Evolutionary conservation across 73 alveolate genomes (phyloP).

Genomic region (Paramecium bursaria): DNA sequence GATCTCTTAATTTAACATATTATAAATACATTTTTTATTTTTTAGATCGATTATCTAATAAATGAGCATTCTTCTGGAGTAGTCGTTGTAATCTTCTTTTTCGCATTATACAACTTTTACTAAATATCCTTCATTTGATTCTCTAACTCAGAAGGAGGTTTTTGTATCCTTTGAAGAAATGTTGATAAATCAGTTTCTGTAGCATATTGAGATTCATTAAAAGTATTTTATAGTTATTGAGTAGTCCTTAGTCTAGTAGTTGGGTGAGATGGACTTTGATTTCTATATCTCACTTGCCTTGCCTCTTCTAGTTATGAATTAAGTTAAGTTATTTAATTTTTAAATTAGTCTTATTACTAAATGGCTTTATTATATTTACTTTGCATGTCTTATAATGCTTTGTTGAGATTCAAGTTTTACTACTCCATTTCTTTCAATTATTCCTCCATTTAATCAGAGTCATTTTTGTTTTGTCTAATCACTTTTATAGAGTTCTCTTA

Average conservation of each 20-base stretch:
- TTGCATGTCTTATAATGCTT: neutral
- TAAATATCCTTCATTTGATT: conserved; percentile 16
- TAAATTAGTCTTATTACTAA: neutral
- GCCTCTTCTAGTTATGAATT: conserved; percentile 45
- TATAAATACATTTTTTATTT: conserved; percentile 17
- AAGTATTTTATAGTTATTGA: conserved; percentile 2
- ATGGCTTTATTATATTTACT: neutral
- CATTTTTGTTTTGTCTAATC: no score
- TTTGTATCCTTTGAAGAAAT: neutral
- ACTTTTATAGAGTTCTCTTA: no score
- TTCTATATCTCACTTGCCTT: conserved; percentile 11
- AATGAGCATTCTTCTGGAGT: conserved; percentile 34
- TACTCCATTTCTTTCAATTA: no score
- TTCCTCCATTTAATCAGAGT: no score
- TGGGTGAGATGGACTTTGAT: conserved; percentile 58
- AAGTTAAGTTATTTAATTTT: neutral
- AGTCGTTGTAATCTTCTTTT: conserved; percentile 13
- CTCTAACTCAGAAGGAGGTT: neutral
- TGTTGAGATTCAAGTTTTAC: no score
- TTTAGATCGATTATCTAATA: conserved; percentile 36
- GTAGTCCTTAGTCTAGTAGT: conserved; percentile 54
- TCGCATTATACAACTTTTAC: conserved; percentile 31
- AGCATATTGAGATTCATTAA: neutral
- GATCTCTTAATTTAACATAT: conserved; percentile 22
- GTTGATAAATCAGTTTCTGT: neutral